phyloP scores from a whole-genome alignment of 768 basidiomycete species.

The Calocybe gangraenosa region DNA sequence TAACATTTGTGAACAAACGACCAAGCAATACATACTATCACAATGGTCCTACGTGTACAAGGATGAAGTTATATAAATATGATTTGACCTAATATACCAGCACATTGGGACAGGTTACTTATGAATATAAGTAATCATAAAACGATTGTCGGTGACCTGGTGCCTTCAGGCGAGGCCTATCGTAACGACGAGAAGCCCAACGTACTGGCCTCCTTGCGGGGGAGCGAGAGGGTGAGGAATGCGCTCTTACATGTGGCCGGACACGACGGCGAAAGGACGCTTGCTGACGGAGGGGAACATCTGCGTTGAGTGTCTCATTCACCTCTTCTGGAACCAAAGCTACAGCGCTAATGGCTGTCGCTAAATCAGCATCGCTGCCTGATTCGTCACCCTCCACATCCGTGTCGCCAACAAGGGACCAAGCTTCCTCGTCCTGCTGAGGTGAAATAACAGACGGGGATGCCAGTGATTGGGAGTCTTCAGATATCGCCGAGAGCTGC shows the following conservation, averaged over 20 bases:
- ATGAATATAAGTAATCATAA: constrained; percentile 44
- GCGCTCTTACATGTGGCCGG: constrained; percentile 27
- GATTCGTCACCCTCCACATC: constrained; percentile 28
- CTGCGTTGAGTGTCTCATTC: constrained; percentile 10
- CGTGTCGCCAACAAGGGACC: constrained; percentile 32
- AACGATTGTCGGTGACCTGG: constrained; percentile 23
- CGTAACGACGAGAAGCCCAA: constrained; percentile 19
- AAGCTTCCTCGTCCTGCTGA: constrained; percentile 20
- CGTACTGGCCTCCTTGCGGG: constrained; percentile 33
- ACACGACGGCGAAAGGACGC: constrained; percentile 25
- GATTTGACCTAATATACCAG: too few relatives aligned
- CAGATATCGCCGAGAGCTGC: constrained; percentile 25
- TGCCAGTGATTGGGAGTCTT: constrained; percentile 9
- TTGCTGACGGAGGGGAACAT: constrained; percentile 32
- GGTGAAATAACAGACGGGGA: not conserved
- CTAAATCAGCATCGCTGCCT: constrained; percentile 23
- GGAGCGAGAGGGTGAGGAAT: constrained; percentile 54
- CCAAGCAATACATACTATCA: too few relatives aligned
- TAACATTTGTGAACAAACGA: too few relatives aligned
- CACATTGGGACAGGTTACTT: constrained; percentile 3
- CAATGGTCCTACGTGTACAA: too few relatives aligned
- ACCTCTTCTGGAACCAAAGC: constrained; percentile 22
- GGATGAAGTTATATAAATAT: too few relatives aligned
- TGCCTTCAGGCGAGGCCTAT: constrained; percentile 7
- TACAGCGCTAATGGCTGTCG: constrained; percentile 28